Evolutionary conservation across 352 stramenopile genomes (phyloP).

Genomic region (Elongisporangium anandrum): DNA sequence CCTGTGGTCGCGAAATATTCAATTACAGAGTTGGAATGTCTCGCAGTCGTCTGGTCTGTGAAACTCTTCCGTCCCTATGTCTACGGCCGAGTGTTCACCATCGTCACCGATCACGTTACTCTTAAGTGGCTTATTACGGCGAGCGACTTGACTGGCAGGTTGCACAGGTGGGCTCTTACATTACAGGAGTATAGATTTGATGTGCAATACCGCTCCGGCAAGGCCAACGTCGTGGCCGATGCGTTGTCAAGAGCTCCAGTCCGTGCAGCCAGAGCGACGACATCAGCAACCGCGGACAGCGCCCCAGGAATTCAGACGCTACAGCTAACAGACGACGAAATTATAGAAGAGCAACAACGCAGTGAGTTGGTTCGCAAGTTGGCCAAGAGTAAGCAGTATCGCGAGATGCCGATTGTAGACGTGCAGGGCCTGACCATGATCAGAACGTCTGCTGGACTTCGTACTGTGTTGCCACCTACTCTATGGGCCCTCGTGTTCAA

Average conservation of each 20-base stretch:
- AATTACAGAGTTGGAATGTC: constrained; percentile 22
- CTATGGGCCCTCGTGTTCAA: constrained; percentile 2
- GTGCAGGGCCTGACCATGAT: background rate
- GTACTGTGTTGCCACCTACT: background rate
- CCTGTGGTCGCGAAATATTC: constrained; percentile 12
- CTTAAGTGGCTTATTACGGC: constrained; percentile 15
- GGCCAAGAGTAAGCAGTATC: background rate
- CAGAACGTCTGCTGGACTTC: background rate
- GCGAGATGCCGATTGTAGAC: background rate
- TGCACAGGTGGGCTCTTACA: constrained; percentile 14
- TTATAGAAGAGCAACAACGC: background rate
- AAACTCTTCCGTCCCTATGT: constrained; percentile 18
- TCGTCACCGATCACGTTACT: constrained; percentile 16
- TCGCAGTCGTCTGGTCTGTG: constrained; percentile 19
- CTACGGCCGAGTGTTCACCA: constrained; percentile 9
- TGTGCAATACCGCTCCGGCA: constrained; percentile 8
- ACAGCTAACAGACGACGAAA: background rate
- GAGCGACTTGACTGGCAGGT: constrained; percentile 1
- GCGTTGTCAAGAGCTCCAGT: constrained; percentile 13
- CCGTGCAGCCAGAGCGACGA: background rate
- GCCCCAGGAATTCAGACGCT: too few species aligned
- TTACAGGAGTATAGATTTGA: constrained; percentile 20
- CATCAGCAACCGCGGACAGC: too few species aligned
- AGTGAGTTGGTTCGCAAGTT: constrained; percentile 4
- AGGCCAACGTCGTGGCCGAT: constrained; percentile 11